phyloP scores from a whole-genome alignment of 169 alveolate species.

The Cryptosporidium bovis region DNA sequence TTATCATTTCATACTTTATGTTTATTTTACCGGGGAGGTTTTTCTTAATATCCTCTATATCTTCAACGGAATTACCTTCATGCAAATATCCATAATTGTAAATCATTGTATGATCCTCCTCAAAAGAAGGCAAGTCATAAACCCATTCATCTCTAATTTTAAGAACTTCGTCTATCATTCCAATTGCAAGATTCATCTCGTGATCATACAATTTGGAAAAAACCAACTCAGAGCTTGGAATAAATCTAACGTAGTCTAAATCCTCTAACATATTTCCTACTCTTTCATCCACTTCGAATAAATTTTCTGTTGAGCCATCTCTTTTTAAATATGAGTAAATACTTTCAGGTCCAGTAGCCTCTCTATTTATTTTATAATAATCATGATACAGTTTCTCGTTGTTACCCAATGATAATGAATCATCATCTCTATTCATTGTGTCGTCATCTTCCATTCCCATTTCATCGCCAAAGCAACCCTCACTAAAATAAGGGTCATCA shows the following conservation, averaged over 20 bases:
- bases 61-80: constrained; percentile 31
- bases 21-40: constrained; percentile 39
- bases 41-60: background rate
- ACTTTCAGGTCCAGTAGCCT: too few relatives aligned
- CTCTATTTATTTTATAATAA: too few relatives aligned
- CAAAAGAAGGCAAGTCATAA: constrained; percentile 21
- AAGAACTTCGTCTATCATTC: constrained; percentile 37
- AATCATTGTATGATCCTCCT: constrained; percentile 16
- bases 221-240: constrained; percentile 30
- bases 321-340: too few relatives aligned
- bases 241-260: constrained; percentile 30
- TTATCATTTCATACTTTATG: constrained; percentile 60
- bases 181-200: constrained; percentile 58
- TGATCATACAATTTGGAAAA: constrained; percentile 38
- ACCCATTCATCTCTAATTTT: constrained; percentile 73
- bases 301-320: too few relatives aligned
- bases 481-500: too few relatives aligned
- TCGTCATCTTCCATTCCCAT: too few relatives aligned
- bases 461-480: too few relatives aligned
- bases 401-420: too few relatives aligned
- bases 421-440: too few relatives aligned
- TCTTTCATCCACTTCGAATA: too few relatives aligned
- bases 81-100: constrained; percentile 35
- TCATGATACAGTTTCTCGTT: too few relatives aligned
- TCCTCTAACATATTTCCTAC: background rate